Evolutionary conservation across 306 rosid genomes (phyloP).

Genomic region (Rosa lucieae): DNA sequence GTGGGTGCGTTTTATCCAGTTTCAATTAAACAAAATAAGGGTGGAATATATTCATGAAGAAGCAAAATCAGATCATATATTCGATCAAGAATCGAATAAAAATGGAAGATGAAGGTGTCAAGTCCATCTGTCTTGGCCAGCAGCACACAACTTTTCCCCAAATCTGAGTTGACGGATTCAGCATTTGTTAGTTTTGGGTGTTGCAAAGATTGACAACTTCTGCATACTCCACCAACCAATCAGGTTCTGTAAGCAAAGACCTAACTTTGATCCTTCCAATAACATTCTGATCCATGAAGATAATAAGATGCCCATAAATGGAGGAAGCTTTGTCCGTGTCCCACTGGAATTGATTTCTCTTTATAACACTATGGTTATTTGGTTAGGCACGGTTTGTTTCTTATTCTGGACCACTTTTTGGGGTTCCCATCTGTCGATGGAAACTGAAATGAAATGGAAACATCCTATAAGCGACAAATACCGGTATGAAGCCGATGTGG

Average conservation of each 20-base stretch:
- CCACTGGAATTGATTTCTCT: neutral
- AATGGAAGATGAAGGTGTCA: neutral
- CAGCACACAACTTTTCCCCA: neutral
- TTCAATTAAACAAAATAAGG: neutral
- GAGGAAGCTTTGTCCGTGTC: neutral
- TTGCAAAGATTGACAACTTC: neutral
- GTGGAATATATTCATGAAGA: slow-evolving; percentile 24
- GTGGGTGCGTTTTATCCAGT: neutral
- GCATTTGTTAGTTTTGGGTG: neutral
- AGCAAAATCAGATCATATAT: neutral
- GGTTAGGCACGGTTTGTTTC: slow-evolving; percentile 14
- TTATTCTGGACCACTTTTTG: slow-evolving; percentile 24
- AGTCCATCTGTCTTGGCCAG: neutral
- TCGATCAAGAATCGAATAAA: slow-evolving; percentile 12
- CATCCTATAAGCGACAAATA: neutral
- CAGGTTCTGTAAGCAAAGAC: neutral
- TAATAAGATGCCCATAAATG: slow-evolving; percentile 4
- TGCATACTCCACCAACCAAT: neutral
- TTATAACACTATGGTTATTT: neutral
- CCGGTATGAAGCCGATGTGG: neutral
- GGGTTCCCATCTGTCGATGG: slow-evolving; percentile 15
- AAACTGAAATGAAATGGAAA: slow-evolving; percentile 12
- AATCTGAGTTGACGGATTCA: neutral
- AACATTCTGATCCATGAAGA: neutral
- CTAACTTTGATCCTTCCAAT: neutral